phyloP scores from a whole-genome alignment of 805 yeast genomes.

The Kuraishia molischiana region DNA sequence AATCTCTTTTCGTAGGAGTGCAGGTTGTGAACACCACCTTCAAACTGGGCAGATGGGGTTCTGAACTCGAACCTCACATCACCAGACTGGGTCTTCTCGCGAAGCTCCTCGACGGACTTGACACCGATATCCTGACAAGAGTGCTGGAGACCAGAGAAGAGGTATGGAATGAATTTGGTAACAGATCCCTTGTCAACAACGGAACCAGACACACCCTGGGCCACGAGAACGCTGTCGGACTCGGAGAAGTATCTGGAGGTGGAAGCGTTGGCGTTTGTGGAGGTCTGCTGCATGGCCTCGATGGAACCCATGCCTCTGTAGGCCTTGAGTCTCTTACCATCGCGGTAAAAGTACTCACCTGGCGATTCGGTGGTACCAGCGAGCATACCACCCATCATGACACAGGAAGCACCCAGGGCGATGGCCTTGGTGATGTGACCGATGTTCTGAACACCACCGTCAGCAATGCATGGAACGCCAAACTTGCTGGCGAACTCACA shows the following conservation, averaged over 20 bases:
- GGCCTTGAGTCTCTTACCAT: slow-evolving; percentile 93
- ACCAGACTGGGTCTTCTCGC: slow-evolving; percentile 54
- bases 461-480: slow-evolving; percentile 98
- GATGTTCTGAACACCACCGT: slow-evolving; percentile 98
- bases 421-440: slow-evolving; percentile 97
- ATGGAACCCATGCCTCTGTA: slow-evolving; percentile 99
- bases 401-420: slow-evolving; percentile 93
- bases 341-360: slow-evolving; percentile 95
- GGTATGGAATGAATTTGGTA: slow-evolving; percentile 87
- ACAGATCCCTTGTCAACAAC: slow-evolving; percentile 96
- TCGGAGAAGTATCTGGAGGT: slow-evolving; percentile 98
- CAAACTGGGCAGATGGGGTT: slow-evolving; percentile 97
- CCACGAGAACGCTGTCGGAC: slow-evolving; percentile 89
- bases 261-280: slow-evolving; percentile 87
- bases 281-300: slow-evolving; percentile 95
- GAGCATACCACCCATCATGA: slow-evolving; percentile 99
- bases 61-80: slow-evolving; percentile 89
- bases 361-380: slow-evolving; percentile 99
- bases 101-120: slow-evolving; percentile 51
- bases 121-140: slow-evolving; percentile 98
- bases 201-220: slow-evolving; percentile 97
- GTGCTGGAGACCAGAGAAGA: slow-evolving; percentile 93
- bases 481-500: slow-evolving; percentile 88
- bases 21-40: slow-evolving; percentile 96
- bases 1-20: slow-evolving; percentile 96